These are phyloP conservation scores for Spirogloea muscicola DNA, from an alignment of 139 green algal genomes.

Conservation along the genomic window DNA sequence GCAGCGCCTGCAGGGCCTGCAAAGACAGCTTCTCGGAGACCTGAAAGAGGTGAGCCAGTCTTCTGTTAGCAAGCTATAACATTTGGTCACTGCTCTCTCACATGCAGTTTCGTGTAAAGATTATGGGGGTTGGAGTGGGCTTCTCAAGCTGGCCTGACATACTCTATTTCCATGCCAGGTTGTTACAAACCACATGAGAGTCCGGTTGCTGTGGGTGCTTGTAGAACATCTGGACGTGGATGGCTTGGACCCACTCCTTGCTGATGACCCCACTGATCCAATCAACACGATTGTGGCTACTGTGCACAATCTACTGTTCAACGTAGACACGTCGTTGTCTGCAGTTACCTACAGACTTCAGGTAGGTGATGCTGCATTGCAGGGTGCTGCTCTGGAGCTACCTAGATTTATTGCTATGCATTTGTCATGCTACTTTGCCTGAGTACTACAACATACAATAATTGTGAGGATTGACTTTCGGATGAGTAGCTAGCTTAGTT, in stretches of 20 bases:
- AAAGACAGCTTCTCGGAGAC: slow-evolving; percentile 35
- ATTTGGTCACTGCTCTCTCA: no score
- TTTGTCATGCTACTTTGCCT: no score
- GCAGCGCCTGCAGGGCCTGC: slow-evolving; percentile 28
- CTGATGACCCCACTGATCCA: slow-evolving; percentile 32
- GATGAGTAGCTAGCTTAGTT: no score
- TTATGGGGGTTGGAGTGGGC: no score
- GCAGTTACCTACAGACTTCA: slow-evolving; percentile 10
- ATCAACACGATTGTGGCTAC: slow-evolving; percentile 25
- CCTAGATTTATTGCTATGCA: no score
- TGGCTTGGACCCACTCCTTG: slow-evolving; percentile 16
- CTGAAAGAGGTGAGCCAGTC: slow-evolving; percentile 17
- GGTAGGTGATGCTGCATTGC: slow-evolving; percentile 5
- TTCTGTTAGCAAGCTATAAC: no score
- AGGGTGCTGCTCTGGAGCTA: no score
- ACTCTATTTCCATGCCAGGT: slow-evolving; percentile 13
- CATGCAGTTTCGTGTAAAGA: no score
- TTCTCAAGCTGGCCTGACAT: no score
- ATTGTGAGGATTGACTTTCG: no score
- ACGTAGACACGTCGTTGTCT: background rate
- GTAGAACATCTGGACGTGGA: slow-evolving; percentile 17
- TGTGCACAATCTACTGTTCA: slow-evolving; percentile 24
- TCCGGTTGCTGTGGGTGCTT: slow-evolving; percentile 37
- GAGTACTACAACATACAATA: no score
- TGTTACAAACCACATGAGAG: slow-evolving; percentile 7